Percentiles rank a stretch among this genome's conserved stretches.
Evolutionary conservation across 805 yeast genomes (phyloP).

Genomic region (Komagataella pastoris): DNA sequence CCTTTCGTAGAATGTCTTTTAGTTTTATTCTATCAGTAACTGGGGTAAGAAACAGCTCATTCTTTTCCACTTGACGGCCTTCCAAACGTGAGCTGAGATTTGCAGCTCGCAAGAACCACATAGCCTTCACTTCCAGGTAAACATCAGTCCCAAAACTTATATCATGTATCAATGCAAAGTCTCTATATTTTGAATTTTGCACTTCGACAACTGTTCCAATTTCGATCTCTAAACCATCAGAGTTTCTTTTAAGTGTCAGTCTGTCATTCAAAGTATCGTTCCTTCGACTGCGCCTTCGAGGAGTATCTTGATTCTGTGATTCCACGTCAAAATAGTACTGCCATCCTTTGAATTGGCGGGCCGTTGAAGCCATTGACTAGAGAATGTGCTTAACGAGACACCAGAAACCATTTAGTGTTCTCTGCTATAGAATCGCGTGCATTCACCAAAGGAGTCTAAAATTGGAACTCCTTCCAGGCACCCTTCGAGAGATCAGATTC

Average conservation of each 20-base stretch:
- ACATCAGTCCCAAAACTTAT: slow-evolving; percentile 35
- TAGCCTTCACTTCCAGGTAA: slow-evolving; percentile 32
- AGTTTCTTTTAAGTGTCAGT: slow-evolving; percentile 23
- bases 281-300: slow-evolving; percentile 1
- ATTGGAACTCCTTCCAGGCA: neutral
- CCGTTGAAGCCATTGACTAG: slow-evolving; percentile 12
- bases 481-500: neutral
- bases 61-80: slow-evolving; percentile 12
- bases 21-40: slow-evolving; percentile 29
- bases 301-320: neutral
- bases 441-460: neutral
- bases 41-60: slow-evolving; percentile 46
- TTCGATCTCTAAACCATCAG: slow-evolving; percentile 32
- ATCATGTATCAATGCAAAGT: slow-evolving; percentile 36
- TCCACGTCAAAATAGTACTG: slow-evolving; percentile 9
- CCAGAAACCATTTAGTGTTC: neutral
- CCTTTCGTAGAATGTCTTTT: slow-evolving; percentile 27
- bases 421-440: neutral
- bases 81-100: slow-evolving; percentile 24
- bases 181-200: slow-evolving; percentile 18
- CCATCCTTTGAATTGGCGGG: slow-evolving; percentile 23
- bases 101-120: slow-evolving; percentile 28
- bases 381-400: neutral
- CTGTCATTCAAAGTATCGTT: slow-evolving; percentile 1
- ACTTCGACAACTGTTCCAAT: slow-evolving; percentile 41